phyloP scores from a whole-genome alignment of 1,284 basidiomycete species.

The Neolentinus lepideus region DNA sequence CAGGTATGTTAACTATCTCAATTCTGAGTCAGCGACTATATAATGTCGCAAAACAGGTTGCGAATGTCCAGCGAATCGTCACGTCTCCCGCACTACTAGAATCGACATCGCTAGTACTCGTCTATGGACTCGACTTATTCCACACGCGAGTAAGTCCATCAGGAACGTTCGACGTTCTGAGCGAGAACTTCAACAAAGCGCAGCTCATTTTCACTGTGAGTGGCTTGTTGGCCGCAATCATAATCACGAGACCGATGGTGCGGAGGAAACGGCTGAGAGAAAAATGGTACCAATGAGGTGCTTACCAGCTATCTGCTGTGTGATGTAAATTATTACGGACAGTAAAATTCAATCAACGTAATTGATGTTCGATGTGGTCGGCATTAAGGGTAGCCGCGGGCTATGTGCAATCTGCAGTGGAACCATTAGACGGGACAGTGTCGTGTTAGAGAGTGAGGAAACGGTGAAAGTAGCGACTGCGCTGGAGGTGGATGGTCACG shows the following conservation, averaged over 20 bases:
- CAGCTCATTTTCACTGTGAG: constrained; percentile 84
- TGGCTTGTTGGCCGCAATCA: constrained; percentile 67
- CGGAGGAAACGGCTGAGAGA: constrained; percentile 54
- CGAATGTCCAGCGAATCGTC: constrained; percentile 57
- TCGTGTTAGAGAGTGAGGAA: too few relatives aligned
- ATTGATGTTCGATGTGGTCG: too few relatives aligned
- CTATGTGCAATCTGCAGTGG: too few relatives aligned
- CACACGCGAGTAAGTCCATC: constrained; percentile 79
- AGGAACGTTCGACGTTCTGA: constrained; percentile 90
- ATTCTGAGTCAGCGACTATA: constrained; percentile 3
- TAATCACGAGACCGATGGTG: constrained; percentile 73
- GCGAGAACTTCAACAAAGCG: constrained; percentile 87
- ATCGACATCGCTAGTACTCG: constrained; percentile 86
- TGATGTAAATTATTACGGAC: neutral
- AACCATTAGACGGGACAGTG: too few relatives aligned
- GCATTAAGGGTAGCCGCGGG: too few relatives aligned
- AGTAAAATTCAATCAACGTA: neutral
- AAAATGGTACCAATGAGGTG: constrained; percentile 52
- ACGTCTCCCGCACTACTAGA: constrained; percentile 85
- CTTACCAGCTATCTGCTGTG: neutral
- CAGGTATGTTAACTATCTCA: constrained; percentile 37
- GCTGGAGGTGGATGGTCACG: too few relatives aligned
- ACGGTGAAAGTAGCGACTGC: too few relatives aligned
- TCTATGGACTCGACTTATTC: constrained; percentile 86
- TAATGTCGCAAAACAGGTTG: constrained; percentile 38